Percentiles rank a stretch among this genome's conserved stretches.
Conservation (phyloP, 257 asterid species). For the Forsythia suspensa region DNA sequence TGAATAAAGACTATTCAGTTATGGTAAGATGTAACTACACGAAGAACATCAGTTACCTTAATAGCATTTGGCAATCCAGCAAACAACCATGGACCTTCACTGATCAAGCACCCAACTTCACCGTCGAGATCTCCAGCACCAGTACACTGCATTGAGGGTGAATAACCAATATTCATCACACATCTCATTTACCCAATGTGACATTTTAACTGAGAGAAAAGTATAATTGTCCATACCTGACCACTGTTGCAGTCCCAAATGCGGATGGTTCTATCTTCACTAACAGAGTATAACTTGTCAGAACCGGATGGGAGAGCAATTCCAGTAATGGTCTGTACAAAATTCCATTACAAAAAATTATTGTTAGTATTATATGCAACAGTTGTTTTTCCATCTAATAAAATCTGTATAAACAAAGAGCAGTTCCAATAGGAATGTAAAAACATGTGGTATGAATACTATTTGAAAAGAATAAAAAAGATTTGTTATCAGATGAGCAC, state of each 20-base stretch:
- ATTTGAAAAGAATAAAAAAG: neutral
- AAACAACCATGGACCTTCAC: slow-evolving; percentile 64
- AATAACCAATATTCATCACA: neutral
- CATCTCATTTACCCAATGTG: neutral
- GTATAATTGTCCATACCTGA: slow-evolving; percentile 32
- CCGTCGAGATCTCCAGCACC: slow-evolving; percentile 23
- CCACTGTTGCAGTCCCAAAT: slow-evolving; percentile 60
- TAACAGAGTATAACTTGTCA: slow-evolving; percentile 45
- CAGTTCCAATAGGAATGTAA: neutral
- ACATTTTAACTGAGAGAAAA: neutral
- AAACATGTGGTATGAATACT: neutral
- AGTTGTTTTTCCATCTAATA: neutral
- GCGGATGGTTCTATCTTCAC: slow-evolving; percentile 40
- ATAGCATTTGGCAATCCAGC: slow-evolving; percentile 50
- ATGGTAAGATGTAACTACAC: neutral
- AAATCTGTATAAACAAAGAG: neutral
- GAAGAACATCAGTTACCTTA: slow-evolving; percentile 36
- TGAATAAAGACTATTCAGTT: neutral
- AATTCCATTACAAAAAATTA: neutral
- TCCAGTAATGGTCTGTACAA: slow-evolving; percentile 44
- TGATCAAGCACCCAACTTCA: slow-evolving; percentile 46
- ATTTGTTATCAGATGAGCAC: slow-evolving; percentile 17
- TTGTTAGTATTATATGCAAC: neutral
- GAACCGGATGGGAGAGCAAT: slow-evolving; percentile 46
- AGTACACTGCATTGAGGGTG: slow-evolving; percentile 27